Percentiles rank a stretch among this genome's conserved stretches.
phyloP scores from a whole-genome alignment of 306 rosid genomes.

The Quercus robur region DNA sequence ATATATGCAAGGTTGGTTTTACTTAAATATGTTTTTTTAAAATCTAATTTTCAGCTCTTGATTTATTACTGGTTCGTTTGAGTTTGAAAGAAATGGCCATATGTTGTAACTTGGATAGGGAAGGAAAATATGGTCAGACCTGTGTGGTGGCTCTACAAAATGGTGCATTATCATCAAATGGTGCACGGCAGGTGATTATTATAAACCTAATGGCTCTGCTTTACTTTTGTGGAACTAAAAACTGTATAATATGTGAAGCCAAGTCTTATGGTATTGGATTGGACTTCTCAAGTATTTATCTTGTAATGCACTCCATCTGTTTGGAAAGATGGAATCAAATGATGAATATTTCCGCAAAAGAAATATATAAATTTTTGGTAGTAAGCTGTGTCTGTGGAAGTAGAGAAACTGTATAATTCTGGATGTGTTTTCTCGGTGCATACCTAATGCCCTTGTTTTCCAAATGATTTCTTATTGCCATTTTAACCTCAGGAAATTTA shows the following conservation, averaged over 20 bases:
- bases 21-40: neutral
- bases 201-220: neutral
- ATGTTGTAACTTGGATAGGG: conserved; percentile 49
- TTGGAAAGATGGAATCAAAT: neutral
- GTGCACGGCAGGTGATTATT: conserved; percentile 58
- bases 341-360: neutral
- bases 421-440: neutral
- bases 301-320: neutral
- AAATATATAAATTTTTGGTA: neutral
- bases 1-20: conserved; percentile 61
- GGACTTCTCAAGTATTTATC: neutral
- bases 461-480: neutral
- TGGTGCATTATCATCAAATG: conserved; percentile 58
- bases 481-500: neutral
- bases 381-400: neutral
- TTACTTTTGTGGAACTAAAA: neutral
- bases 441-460: neutral
- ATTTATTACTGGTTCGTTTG: conserved; percentile 10
- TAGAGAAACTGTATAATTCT: too few relatives aligned
- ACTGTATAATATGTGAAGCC: conserved; percentile 3
- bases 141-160: conserved; percentile 95
- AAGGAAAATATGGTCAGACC: conserved; percentile 76
- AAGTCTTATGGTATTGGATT: conserved; percentile 2
- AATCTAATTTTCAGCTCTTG: neutral
- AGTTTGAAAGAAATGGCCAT: conserved; percentile 21